Conservation (phyloP, 768 basidiomycete species). For the Lactifluus hygrophoroides region DNA sequence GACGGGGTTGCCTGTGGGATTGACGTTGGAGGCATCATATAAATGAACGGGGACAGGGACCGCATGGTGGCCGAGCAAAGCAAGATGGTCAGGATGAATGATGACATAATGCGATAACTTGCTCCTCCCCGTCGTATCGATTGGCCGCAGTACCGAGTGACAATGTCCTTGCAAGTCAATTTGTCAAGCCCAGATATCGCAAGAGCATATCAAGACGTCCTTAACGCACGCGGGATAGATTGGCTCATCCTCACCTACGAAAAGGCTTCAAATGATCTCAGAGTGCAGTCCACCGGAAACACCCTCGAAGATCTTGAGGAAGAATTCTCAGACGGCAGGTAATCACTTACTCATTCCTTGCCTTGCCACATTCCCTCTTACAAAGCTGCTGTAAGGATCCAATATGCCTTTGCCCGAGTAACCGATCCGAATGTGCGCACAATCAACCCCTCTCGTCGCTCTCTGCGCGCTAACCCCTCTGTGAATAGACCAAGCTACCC, state of each 20-base stretch:
- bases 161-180: constrained; percentile 76
- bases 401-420: constrained; percentile 86
- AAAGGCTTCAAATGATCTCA: constrained; percentile 75
- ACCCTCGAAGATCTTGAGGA: constrained; percentile 87
- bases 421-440: constrained; percentile 70
- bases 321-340: constrained; percentile 93
- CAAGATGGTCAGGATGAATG: no score
- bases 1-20: no score
- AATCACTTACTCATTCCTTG: constrained; percentile 23
- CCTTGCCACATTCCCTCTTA: constrained; percentile 9
- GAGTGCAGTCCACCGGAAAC: constrained; percentile 75
- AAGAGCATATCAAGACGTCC: constrained; percentile 66
- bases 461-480: neutral
- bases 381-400: constrained; percentile 49
- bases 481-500: constrained; percentile 58
- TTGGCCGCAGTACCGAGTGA: no score
- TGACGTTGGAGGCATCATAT: no score
- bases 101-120: neutral
- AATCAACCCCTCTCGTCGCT: neutral
- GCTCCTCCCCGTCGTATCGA: no score
- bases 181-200: constrained; percentile 63
- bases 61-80: no score
- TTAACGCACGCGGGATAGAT: constrained; percentile 58
- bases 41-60: no score
- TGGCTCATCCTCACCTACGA: constrained; percentile 80